Conservation (phyloP, 306 rosid genomes). For the Ormosia emarginata region DNA sequence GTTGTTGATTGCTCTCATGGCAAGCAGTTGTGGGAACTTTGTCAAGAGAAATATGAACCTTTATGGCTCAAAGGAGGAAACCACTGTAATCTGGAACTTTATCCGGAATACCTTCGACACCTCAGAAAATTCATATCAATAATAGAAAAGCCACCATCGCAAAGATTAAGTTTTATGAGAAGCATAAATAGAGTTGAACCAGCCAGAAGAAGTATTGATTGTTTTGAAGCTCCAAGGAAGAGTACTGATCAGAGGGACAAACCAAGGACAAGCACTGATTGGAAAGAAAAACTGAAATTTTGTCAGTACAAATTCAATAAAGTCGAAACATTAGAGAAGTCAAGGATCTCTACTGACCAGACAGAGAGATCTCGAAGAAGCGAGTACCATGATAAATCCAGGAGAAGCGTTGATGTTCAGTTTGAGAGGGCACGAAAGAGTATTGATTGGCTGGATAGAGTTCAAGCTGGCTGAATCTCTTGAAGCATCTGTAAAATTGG, state of each 20-base stretch:
- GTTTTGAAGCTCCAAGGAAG: slow-evolving; percentile 61
- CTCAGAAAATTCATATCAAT: slow-evolving; percentile 53
- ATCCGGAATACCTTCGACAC: slow-evolving; percentile 59
- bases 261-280: slow-evolving; percentile 59
- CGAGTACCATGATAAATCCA: slow-evolving; percentile 53
- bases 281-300: slow-evolving; percentile 43
- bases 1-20: slow-evolving; percentile 81
- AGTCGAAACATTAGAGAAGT: slow-evolving; percentile 47
- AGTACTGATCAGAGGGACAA: slow-evolving; percentile 64
- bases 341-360: slow-evolving; percentile 46
- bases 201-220: slow-evolving; percentile 48
- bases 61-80: slow-evolving; percentile 72
- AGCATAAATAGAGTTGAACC: slow-evolving; percentile 47
- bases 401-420: slow-evolving; percentile 63
- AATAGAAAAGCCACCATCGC: slow-evolving; percentile 42
- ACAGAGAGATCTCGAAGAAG: slow-evolving; percentile 55
- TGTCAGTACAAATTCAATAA: slow-evolving; percentile 40
- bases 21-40: slow-evolving; percentile 66
- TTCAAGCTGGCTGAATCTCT: slow-evolving; percentile 46
- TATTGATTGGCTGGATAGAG: slow-evolving; percentile 70
- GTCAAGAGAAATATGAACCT: slow-evolving; percentile 76
- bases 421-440: slow-evolving; percentile 59
- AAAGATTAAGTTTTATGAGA: slow-evolving; percentile 37
- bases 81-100: slow-evolving; percentile 67
- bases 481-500: slow-evolving; percentile 13